phyloP scores from a whole-genome alignment of 345 rosid species.

The Syzygium grande region DNA sequence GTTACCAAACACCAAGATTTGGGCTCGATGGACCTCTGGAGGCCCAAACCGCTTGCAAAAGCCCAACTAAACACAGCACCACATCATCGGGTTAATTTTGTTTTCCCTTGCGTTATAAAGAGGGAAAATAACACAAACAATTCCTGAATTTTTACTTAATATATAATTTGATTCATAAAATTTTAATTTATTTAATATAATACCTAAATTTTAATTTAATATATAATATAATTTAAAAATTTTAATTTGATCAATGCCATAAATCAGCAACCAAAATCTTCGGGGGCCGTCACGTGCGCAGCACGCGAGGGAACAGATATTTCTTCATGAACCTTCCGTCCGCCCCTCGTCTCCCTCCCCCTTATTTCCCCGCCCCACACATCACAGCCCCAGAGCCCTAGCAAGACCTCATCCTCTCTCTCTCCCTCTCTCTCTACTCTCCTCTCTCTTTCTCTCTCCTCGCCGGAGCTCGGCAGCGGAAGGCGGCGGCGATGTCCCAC shows the following conservation, averaged over 20 bases:
- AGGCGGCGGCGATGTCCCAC: slow-evolving; percentile 29
- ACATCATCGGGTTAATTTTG: too few species aligned
- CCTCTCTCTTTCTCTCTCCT: neutral
- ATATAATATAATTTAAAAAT: too few species aligned
- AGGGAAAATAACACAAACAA: too few species aligned
- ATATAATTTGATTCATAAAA: fast-evolving
- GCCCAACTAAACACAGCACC: neutral
- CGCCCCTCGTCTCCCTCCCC: neutral
- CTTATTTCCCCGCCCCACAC: neutral
- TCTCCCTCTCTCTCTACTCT: neutral
- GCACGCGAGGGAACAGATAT: neutral
- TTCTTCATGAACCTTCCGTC: neutral
- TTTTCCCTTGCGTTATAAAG: too few species aligned
- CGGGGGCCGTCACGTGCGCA: neutral
- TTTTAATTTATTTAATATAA: too few species aligned
- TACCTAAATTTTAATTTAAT: too few species aligned
- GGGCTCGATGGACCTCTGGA: neutral
- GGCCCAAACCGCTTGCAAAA: neutral
- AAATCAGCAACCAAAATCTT: too few species aligned
- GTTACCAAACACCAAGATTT: neutral
- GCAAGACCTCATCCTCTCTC: neutral
- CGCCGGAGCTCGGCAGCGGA: neutral
- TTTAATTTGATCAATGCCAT: too few species aligned
- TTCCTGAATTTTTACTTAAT: too few species aligned
- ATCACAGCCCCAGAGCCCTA: neutral